Base-by-base conservation (phyloP, 179 eudicot species). In the Amaranthus tricolor region DNA sequence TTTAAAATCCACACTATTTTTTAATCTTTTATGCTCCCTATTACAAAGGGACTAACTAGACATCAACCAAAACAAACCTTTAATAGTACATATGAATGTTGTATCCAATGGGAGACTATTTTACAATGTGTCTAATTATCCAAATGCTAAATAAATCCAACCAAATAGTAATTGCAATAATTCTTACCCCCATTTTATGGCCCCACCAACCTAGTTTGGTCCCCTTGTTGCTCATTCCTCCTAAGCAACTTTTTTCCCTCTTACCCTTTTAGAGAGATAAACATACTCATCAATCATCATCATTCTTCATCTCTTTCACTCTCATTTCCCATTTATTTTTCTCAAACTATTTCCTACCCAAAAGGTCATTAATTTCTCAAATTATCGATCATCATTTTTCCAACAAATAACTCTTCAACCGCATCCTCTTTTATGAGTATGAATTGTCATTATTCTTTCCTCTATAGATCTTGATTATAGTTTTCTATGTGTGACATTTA, bases 201-300 rank as follows among this genome's bases (percentile, higher is more conserved):
- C 72, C 72, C 71, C 71, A 58, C 66, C 72, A 48, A 72, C 44
- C 11, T 63, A 14, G 12, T 21, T 66, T 66, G 77, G 77, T 74
- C 77, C 77, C 77, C 71, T 19, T 45, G 20, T 65, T 59, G 17
- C 75, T 66, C 5, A 72, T 45, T 60, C 45, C 52, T 16, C 7
- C 60, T 60, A 54, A 69, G 61, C 60, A 70, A 57, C 61, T 20
- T 40, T 31, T 47, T 31, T 20, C 49, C 21, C 49, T 1, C 9
- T 40, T 53, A 12, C 44, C 70, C 60, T 64, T 73, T 64, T 64
- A 63, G 62, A 52, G 61, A 74, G 44, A 44, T 53, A 54, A 64
- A 43, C 31, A 14, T 4, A 50, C 0, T 17, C 24, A 12, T 72
- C 59, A 19, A 5, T 19, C 4, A 53, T 59, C 21, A 21, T 58